phyloP scores from a whole-genome alignment of 2,329 filamentous ascomycete genomes.

The Colletotrichum cereale region DNA sequence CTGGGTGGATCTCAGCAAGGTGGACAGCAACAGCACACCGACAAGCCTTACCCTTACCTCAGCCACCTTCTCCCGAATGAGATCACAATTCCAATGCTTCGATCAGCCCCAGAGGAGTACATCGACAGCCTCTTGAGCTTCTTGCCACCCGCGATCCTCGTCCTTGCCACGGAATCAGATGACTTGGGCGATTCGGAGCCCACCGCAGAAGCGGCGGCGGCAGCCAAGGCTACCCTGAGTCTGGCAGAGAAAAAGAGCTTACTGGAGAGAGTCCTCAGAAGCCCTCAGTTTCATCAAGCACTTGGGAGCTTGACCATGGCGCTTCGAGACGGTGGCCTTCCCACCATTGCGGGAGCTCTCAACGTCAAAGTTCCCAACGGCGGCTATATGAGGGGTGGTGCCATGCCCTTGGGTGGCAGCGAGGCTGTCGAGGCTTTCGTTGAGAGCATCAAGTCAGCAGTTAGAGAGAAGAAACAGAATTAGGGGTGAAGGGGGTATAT shows the following conservation, averaged over 20 bases:
- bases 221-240: slow-evolving; percentile 80
- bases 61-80: slow-evolving; percentile 85
- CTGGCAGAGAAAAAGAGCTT: slow-evolving; percentile 83
- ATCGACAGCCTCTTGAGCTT: slow-evolving; percentile 82
- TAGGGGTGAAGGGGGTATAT: background rate
- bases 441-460: slow-evolving; percentile 85
- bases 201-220: slow-evolving; percentile 74
- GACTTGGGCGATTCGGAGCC: slow-evolving; percentile 73
- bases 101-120: slow-evolving; percentile 71
- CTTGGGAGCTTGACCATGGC: slow-evolving; percentile 88
- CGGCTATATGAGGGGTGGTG: slow-evolving; percentile 82
- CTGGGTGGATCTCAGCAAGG: slow-evolving; percentile 49
- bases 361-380: slow-evolving; percentile 84
- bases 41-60: slow-evolving; percentile 83
- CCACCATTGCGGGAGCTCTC: slow-evolving; percentile 89
- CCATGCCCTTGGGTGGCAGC: slow-evolving; percentile 87
- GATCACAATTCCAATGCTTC: slow-evolving; percentile 82
- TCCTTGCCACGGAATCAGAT: slow-evolving; percentile 76
- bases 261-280: slow-evolving; percentile 84
- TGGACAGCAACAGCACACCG: slow-evolving; percentile 50
- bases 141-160: slow-evolving; percentile 82
- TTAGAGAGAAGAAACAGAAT: slow-evolving; percentile 66
- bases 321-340: slow-evolving; percentile 88
- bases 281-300: slow-evolving; percentile 92
- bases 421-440: slow-evolving; percentile 93